Percentiles rank a stretch among this genome's conserved stretches.
Evolutionary conservation across 2,329 filamentous ascomycete species (phyloP).

Genomic region (Thelonectria olida): DNA sequence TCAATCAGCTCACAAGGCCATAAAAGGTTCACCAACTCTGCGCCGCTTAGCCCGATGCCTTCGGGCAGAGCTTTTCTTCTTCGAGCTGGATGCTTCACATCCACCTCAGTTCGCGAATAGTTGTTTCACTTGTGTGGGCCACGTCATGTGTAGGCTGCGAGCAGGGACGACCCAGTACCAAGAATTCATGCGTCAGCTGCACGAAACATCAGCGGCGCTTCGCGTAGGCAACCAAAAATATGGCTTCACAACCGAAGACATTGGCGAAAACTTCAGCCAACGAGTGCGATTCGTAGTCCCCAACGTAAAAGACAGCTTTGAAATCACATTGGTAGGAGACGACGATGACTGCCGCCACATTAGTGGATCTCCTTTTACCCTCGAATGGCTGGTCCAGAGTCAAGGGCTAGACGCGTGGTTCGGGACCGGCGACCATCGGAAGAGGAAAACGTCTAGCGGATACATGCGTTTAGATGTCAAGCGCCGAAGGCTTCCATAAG

Average conservation of each 20-base stretch:
- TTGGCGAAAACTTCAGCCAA: background rate
- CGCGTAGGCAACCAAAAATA: slow-evolving; percentile 7
- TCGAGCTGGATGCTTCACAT: slow-evolving; percentile 12
- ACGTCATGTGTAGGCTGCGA: slow-evolving; percentile 11
- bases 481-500: background rate
- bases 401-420: slow-evolving; percentile 18
- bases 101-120: slow-evolving; percentile 14
- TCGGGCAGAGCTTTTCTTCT: slow-evolving; percentile 22
- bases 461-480: background rate
- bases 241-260: slow-evolving; percentile 3
- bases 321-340: background rate
- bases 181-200: slow-evolving; percentile 2
- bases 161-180: slow-evolving; percentile 13
- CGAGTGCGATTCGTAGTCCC: slow-evolving; percentile 14
- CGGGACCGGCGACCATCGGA: slow-evolving; percentile 16
- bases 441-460: slow-evolving; percentile 2
- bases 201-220: background rate
- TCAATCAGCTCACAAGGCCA: slow-evolving; percentile 1
- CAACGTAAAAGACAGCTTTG: background rate
- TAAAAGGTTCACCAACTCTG: slow-evolving; percentile 1
- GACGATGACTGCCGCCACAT: slow-evolving; percentile 10
- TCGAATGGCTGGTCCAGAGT: slow-evolving; percentile 17
- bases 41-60: slow-evolving; percentile 13
- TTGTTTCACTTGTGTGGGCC: slow-evolving; percentile 16
- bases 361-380: slow-evolving; percentile 22